phyloP scores from a whole-genome alignment of 2,329 filamentous ascomycete genomes.

The Botrytis cinerea region DNA sequence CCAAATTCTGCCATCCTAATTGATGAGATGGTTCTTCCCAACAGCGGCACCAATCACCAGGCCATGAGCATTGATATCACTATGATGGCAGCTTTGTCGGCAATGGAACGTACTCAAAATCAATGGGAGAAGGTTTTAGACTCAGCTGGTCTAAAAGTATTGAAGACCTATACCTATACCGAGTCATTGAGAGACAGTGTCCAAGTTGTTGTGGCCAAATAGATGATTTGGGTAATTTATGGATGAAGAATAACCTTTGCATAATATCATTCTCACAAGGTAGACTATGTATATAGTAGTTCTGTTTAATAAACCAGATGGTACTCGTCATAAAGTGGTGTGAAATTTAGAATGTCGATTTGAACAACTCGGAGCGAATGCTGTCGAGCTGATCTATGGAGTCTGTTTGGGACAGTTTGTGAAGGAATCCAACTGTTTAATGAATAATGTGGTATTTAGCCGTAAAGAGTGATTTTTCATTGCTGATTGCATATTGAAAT shows the following conservation, averaged over 20 bases:
- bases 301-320: not conserved
- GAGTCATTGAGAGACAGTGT: constrained; percentile 7
- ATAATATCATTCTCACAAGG: not conserved
- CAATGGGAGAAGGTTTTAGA: constrained; percentile 8
- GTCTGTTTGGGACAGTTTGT: not conserved
- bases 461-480: too few species aligned
- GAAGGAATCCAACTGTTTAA: not conserved
- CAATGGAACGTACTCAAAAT: constrained; percentile 42
- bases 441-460: not conserved
- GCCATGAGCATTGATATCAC: constrained; percentile 42
- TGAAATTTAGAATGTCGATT: not conserved
- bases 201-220: constrained; percentile 2
- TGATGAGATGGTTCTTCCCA: constrained; percentile 47
- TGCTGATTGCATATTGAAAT: not conserved
- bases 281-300: not conserved
- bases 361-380: not conserved
- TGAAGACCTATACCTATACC: constrained; percentile 5
- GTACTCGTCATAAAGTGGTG: not conserved
- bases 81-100: constrained; percentile 44
- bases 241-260: not conserved
- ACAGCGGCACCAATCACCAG: constrained; percentile 40
- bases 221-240: not conserved
- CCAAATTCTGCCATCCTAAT: constrained; percentile 42
- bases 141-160: not conserved
- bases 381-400: too few species aligned